phyloP scores from a whole-genome alignment of 257 asterid genomes.

The Jacaranda mimosifolia region DNA sequence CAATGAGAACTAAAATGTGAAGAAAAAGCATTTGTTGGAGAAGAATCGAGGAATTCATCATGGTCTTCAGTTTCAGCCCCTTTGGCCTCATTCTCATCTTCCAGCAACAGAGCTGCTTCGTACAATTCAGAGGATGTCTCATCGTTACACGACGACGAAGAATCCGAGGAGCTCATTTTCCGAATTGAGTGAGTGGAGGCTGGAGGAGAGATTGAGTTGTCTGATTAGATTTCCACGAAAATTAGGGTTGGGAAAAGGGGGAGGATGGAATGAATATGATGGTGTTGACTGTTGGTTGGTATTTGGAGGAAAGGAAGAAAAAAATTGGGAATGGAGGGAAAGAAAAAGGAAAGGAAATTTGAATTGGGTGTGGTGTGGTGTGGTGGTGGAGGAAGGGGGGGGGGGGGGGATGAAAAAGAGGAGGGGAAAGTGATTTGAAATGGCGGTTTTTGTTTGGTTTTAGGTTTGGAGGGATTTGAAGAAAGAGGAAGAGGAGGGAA shows the following conservation, averaged over 20 bases:
- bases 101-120: slow-evolving; percentile 39
- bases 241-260: slow-evolving; percentile 11
- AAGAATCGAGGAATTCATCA: slow-evolving; percentile 22
- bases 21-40: slow-evolving; percentile 16
- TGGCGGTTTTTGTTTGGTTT: too few species aligned
- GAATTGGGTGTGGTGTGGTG: too few species aligned
- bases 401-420: too few species aligned
- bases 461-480: slow-evolving; percentile 38
- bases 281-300: too few species aligned
- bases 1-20: slow-evolving; percentile 32
- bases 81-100: slow-evolving; percentile 32
- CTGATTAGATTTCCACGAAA: slow-evolving; percentile 35
- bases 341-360: slow-evolving; percentile 39
- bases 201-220: slow-evolving; percentile 15
- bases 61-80: slow-evolving; percentile 33
- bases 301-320: slow-evolving; percentile 23
- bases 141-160: slow-evolving; percentile 39
- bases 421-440: not conserved
- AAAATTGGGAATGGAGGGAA: slow-evolving; percentile 32
- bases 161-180: slow-evolving; percentile 1
- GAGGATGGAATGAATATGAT: too few species aligned
- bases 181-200: slow-evolving; percentile 27
- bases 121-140: slow-evolving; percentile 30
- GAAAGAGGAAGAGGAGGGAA: slow-evolving; percentile 35
- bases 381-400: too few species aligned